Conservation (phyloP, 2,329 filamentous ascomycete genomes). For the Hortaea werneckii region DNA sequence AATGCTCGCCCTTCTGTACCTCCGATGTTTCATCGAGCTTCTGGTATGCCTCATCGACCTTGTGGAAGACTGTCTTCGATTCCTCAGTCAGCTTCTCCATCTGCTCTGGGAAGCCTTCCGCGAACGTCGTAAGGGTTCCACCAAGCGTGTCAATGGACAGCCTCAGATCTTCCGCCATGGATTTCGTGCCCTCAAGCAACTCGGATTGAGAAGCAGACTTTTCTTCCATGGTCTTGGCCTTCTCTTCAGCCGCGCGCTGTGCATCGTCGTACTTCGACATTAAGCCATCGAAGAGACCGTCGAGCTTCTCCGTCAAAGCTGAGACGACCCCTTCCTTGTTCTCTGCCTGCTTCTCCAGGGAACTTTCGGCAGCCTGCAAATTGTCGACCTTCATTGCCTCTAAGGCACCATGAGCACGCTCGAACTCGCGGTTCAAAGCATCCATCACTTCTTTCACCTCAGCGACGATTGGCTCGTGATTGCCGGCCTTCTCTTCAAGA, state of each 20-base stretch:
- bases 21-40: conserved; percentile 67
- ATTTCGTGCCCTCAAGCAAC: conserved; percentile 63
- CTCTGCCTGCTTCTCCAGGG: conserved; percentile 51
- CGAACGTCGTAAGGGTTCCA: conserved; percentile 41
- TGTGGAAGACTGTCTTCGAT: conserved; percentile 73
- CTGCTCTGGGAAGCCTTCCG: conserved; percentile 46
- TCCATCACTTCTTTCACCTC: conserved; percentile 53
- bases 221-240: conserved; percentile 61
- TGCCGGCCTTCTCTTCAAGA: conserved; percentile 56
- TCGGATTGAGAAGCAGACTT: conserved; percentile 64
- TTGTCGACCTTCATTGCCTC: conserved; percentile 72
- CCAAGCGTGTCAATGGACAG: conserved; percentile 77
- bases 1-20: conserved; percentile 67
- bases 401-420: conserved; percentile 71
- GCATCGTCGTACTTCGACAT: conserved; percentile 83
- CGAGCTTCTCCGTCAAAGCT: conserved; percentile 47
- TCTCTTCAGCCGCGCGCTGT: conserved; percentile 62
- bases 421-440: conserved; percentile 74
- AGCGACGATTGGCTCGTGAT: conserved; percentile 33
- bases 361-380: conserved; percentile 47
- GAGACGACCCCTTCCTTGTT: conserved; percentile 44
- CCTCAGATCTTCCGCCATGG: conserved; percentile 77
- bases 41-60: conserved; percentile 66
- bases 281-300: conserved; percentile 73
- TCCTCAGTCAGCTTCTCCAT: conserved; percentile 79